These are phyloP conservation scores for Dicorynia guianensis DNA, from an alignment of 306 rosid species.

Conservation along the genomic window DNA sequence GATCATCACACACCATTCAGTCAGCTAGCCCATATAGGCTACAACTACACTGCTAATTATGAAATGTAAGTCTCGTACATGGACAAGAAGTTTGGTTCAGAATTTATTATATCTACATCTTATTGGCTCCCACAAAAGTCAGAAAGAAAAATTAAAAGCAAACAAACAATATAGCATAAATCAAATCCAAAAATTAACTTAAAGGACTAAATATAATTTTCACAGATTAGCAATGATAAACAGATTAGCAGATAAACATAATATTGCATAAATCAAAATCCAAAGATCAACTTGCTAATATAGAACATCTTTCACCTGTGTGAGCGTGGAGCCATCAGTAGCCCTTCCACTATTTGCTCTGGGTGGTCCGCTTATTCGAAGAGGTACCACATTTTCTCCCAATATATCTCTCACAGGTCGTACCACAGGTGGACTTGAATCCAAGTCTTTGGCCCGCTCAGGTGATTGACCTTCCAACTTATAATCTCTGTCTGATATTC, in stretches of 20 bases:
- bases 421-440: slow-evolving; percentile 74
- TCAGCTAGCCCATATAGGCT: neutral
- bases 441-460: slow-evolving; percentile 65
- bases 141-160: neutral
- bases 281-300: neutral
- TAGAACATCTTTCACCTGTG: slow-evolving; percentile 65
- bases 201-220: too few species aligned
- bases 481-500: slow-evolving; percentile 69
- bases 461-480: slow-evolving; percentile 77
- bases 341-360: slow-evolving; percentile 61
- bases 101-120: slow-evolving; percentile 3
- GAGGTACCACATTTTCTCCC: slow-evolving; percentile 82
- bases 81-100: neutral
- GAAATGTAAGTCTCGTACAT: slow-evolving; percentile 11
- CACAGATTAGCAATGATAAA: too few species aligned
- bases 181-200: neutral
- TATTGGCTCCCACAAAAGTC: neutral
- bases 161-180: neutral
- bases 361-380: slow-evolving; percentile 87
- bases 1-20: neutral
- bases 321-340: slow-evolving; percentile 57
- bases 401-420: slow-evolving; percentile 93
- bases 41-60: slow-evolving; percentile 10
- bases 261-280: neutral
- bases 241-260: neutral